Evolutionary conservation across 768 basidiomycete genomes (phyloP).

Genomic region (Rhizopogon vesiculosus): DNA sequence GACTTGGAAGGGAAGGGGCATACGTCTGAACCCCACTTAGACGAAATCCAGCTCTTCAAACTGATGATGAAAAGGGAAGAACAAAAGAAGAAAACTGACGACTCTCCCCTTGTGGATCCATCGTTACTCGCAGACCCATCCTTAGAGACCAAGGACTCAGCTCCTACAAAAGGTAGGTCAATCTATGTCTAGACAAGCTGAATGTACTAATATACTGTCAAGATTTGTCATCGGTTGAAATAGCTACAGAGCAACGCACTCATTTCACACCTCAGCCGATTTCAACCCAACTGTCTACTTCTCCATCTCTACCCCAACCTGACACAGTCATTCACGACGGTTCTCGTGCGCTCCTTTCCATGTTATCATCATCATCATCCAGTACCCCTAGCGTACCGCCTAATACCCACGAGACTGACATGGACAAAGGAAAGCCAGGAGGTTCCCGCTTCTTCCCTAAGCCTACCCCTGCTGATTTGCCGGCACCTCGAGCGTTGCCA

Average conservation of each 20-base stretch:
- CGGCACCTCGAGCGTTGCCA: constrained; percentile 9
- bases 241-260: not conserved
- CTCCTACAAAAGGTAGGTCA: constrained; percentile 10
- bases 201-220: not conserved
- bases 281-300: constrained; percentile 7
- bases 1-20: constrained; percentile 17
- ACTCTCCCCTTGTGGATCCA: constrained; percentile 4
- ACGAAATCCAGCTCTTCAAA: constrained; percentile 83
- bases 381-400: not conserved
- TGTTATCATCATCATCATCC: constrained; percentile 11
- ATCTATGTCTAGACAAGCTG: not conserved
- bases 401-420: constrained; percentile 12
- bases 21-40: constrained; percentile 41
- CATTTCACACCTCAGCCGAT: not conserved
- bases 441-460: constrained; percentile 35
- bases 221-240: not conserved
- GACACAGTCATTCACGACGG: constrained; percentile 3
- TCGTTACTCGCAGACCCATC: not conserved
- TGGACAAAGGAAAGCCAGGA: constrained; percentile 16
- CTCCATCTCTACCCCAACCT: constrained; percentile 13
- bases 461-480: constrained; percentile 18
- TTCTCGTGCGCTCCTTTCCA: constrained; percentile 2
- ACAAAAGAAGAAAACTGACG: constrained; percentile 36
- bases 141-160: not conserved
- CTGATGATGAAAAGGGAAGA: constrained; percentile 80